Percentiles rank a stretch among this genome's conserved stretches.
Conservation (phyloP, 202 grass and related monocot species). For the Miscanthus sacchariflorus region DNA sequence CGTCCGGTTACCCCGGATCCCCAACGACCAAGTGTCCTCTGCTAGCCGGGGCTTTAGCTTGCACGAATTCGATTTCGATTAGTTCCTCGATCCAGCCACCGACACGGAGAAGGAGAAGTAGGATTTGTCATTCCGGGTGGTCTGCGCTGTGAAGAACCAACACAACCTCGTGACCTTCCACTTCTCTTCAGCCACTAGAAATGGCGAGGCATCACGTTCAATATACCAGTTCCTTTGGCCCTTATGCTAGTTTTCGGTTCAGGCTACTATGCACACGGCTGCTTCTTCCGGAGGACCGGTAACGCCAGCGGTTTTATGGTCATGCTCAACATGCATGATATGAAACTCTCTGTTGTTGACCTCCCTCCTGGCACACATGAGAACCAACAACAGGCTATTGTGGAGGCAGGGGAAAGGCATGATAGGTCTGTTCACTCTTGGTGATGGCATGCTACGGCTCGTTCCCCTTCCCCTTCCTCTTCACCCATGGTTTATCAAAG, state of each 20-base stretch:
- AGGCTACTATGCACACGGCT: background rate
- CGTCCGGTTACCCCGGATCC: slow-evolving; percentile 30
- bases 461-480: too few species aligned
- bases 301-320: background rate
- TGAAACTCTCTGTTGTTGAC: background rate
- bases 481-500: too few species aligned
- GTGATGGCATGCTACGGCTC: background rate
- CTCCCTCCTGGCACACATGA: background rate
- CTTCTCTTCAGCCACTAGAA: slow-evolving; percentile 31
- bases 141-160: background rate
- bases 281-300: background rate
- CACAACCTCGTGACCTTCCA: slow-evolving; percentile 16
- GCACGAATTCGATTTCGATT: background rate
- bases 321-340: background rate
- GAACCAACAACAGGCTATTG: too few species aligned
- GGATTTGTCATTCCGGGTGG: slow-evolving; percentile 16
- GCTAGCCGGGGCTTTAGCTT: too few species aligned
- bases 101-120: background rate
- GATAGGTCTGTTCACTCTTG: background rate
- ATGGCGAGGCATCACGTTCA: background rate
- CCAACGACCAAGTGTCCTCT: background rate
- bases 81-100: background rate
- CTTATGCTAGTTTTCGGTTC: too few species aligned
- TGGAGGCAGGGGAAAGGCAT: background rate
- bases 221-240: background rate